Conservation (phyloP, 2,329 filamentous ascomycete genomes). For the Ophiostoma piceae region DNA sequence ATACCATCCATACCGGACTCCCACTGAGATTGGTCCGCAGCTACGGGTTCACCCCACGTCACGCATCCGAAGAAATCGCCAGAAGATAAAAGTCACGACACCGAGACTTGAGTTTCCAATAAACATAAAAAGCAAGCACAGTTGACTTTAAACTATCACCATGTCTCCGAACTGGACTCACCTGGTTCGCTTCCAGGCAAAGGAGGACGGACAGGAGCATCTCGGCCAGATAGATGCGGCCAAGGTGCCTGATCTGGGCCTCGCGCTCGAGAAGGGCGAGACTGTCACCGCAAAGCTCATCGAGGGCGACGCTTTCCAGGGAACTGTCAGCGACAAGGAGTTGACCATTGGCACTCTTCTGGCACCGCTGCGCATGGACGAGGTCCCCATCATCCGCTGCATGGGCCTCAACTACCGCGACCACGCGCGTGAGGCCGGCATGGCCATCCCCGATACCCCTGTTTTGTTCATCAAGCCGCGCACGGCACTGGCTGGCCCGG, state of each 20-base stretch:
- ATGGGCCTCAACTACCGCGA: slow-evolving; percentile 44
- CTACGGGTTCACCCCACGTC: slow-evolving; percentile 7
- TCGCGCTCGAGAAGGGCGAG: slow-evolving; percentile 34
- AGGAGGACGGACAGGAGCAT: slow-evolving; percentile 39
- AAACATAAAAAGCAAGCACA: neutral
- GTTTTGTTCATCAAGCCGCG: slow-evolving; percentile 39
- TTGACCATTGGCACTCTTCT: slow-evolving; percentile 32
- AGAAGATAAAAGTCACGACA: neutral
- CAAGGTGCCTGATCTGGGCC: slow-evolving; percentile 35
- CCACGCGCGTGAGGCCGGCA: slow-evolving; percentile 38
- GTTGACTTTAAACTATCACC: neutral
- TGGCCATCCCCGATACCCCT: slow-evolving; percentile 35
- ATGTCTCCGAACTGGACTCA: slow-evolving; percentile 34
- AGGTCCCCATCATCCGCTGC: slow-evolving; percentile 41
- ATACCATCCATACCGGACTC: slow-evolving; percentile 1
- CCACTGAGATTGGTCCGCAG: slow-evolving; percentile 1
- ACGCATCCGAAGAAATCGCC: neutral
- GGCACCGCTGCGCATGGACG: slow-evolving; percentile 34
- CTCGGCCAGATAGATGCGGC: slow-evolving; percentile 37
- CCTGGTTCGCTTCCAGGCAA: slow-evolving; percentile 40
- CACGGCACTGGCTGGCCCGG: slow-evolving; percentile 35
- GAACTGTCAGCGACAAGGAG: slow-evolving; percentile 33
- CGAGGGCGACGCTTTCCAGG: slow-evolving; percentile 35
- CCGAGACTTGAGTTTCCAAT: neutral
- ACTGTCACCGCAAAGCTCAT: slow-evolving; percentile 34